Percentiles rank a stretch among this genome's conserved stretches.
Conservation (phyloP, 192 early-diverging fungal species). For the Phycomyces nitens region DNA sequence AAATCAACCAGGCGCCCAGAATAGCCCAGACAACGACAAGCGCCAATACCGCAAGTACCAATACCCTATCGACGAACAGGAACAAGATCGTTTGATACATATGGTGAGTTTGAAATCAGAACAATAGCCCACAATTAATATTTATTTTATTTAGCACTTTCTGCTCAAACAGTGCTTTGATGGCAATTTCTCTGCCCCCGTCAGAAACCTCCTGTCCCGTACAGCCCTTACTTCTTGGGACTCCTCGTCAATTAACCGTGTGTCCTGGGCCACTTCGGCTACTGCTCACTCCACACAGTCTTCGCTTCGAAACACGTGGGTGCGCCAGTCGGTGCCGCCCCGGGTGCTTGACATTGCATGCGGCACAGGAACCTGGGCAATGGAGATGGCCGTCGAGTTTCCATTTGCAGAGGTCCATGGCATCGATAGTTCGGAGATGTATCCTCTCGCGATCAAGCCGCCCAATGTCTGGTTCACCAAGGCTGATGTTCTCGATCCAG, state of each 20-base stretch:
- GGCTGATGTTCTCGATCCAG: constrained; percentile 7
- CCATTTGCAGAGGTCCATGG: constrained; percentile 30
- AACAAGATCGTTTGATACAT: constrained; percentile 30
- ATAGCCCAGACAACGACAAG: not conserved
- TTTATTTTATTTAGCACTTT: constrained; percentile 12
- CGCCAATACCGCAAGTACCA: constrained; percentile 16
- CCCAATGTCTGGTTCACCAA: constrained; percentile 21
- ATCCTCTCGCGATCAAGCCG: constrained; percentile 24
- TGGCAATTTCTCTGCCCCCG: constrained; percentile 27
- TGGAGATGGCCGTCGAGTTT: constrained; percentile 41
- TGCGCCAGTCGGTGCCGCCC: constrained; percentile 1
- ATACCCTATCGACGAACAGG: constrained; percentile 29
- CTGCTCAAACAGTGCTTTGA: constrained; percentile 21
- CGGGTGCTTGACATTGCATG: constrained; percentile 4
- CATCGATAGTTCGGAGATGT: constrained; percentile 32
- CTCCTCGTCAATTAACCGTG: not conserved
- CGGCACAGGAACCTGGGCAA: constrained; percentile 22
- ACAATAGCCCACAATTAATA: not conserved
- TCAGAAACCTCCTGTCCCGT: not conserved
- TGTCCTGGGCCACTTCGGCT: not conserved
- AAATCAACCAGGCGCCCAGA: too few species aligned
- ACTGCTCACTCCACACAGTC: not conserved
- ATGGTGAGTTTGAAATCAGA: constrained; percentile 13
- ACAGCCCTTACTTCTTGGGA: not conserved
- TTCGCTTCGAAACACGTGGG: not conserved